These are phyloP conservation scores for sweet orange (Citrus sinensis) DNA, from an alignment of 345 rosid genomes.

Conservation along the genomic window DNA sequence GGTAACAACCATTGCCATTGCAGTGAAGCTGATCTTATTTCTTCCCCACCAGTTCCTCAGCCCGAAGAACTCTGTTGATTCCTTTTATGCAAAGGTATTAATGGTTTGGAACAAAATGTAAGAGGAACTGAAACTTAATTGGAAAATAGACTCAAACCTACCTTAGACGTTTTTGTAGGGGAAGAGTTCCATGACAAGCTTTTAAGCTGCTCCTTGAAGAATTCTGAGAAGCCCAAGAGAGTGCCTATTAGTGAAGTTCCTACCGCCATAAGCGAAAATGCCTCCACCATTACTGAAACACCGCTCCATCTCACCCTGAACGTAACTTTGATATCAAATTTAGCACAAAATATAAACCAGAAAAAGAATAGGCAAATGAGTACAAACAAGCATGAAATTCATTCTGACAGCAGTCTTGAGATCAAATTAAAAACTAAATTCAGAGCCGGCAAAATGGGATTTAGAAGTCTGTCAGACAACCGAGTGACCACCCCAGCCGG, in stretches of 20 bases:
- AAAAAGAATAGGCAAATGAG: background rate
- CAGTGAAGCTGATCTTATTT: slow-evolving; percentile 37
- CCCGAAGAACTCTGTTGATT: slow-evolving; percentile 12
- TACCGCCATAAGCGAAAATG: too few relatives aligned
- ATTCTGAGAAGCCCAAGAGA: slow-evolving; percentile 58
- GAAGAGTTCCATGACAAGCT: slow-evolving; percentile 16
- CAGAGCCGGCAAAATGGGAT: too few relatives aligned
- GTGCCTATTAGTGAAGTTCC: slow-evolving; percentile 30
- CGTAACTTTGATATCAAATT: slow-evolving; percentile 1
- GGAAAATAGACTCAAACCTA: background rate
- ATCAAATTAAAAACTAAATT: too few relatives aligned
- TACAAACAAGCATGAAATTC: too few relatives aligned
- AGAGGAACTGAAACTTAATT: background rate
- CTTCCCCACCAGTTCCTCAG: slow-evolving; percentile 34
- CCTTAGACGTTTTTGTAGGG: slow-evolving; percentile 18
- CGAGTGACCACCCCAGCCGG: background rate
- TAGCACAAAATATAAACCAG: background rate
- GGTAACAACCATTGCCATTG: slow-evolving; percentile 41
- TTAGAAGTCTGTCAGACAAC: background rate
- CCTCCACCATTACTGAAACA: too few relatives aligned
- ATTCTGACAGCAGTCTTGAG: too few relatives aligned
- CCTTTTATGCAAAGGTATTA: slow-evolving; percentile 5
- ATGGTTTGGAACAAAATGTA: background rate
- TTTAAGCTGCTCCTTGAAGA: slow-evolving; percentile 59
- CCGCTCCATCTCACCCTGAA: background rate